These are phyloP conservation scores for Cadophora malorum DNA, from an alignment of 2,329 filamentous ascomycete genomes.

Conservation along the genomic window DNA sequence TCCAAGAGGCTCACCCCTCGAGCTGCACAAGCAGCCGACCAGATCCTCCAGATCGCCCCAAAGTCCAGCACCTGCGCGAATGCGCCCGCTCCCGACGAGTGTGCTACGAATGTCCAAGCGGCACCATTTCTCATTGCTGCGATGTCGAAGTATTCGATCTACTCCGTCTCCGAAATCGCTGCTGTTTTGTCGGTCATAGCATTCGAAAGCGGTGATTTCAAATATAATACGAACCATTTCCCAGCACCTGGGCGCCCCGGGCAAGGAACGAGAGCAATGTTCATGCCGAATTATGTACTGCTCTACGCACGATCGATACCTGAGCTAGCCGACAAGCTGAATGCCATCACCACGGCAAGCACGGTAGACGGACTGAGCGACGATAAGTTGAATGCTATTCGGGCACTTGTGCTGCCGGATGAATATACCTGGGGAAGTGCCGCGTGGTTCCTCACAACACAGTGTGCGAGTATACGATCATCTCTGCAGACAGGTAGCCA, in stretches of 20 bases:
- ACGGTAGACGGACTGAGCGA: constrained; percentile 42
- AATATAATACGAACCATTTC: constrained; percentile 66
- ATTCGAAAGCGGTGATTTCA: constrained; percentile 66
- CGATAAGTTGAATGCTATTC: constrained; percentile 51
- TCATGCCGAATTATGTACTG: constrained; percentile 60
- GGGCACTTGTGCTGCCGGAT: constrained; percentile 57
- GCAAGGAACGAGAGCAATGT: constrained; percentile 71
- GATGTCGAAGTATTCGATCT: constrained; percentile 61
- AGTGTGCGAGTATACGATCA: constrained; percentile 56
- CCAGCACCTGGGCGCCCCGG: constrained; percentile 56
- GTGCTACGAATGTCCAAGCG: constrained; percentile 57
- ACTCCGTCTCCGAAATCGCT: constrained; percentile 59
- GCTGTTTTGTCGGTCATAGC: constrained; percentile 66
- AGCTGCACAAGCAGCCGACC: constrained; percentile 28
- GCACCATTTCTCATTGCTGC: constrained; percentile 56
- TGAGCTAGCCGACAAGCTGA: constrained; percentile 48
- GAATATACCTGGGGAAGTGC: constrained; percentile 62
- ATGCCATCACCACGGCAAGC: constrained; percentile 43
- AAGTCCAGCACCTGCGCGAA: constrained; percentile 54
- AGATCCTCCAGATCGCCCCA: constrained; percentile 53
- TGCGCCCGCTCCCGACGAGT: constrained; percentile 55
- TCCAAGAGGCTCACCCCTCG: constrained; percentile 18
- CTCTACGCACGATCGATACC: constrained; percentile 59
- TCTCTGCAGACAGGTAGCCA: constrained; percentile 51
- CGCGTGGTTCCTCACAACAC: constrained; percentile 64